These are phyloP conservation scores for Plantago elongata DNA, from an alignment of 257 asterid species.

Conservation along the genomic window DNA sequence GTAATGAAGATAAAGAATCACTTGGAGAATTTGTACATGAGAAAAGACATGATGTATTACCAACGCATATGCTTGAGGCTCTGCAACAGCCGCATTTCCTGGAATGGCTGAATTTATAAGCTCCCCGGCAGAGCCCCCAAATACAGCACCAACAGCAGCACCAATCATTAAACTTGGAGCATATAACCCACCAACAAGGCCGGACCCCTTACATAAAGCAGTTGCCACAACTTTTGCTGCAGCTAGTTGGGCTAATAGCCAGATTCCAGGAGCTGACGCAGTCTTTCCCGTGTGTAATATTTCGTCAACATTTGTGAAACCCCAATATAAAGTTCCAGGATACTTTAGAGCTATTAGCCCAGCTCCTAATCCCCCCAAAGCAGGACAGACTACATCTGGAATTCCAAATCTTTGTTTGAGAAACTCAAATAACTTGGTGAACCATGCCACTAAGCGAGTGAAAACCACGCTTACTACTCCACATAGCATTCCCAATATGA, in stretches of 20 bases:
- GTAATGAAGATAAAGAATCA: conserved; percentile 9
- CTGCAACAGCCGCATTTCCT: conserved; percentile 92
- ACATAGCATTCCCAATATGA: conserved; percentile 92
- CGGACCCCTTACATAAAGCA: conserved; percentile 90
- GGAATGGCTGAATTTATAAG: conserved; percentile 91
- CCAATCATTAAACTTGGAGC: conserved; percentile 99
- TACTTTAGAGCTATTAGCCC: conserved; percentile 92
- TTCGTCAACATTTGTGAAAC: conserved; percentile 95
- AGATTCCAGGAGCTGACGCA: conserved; percentile 98
- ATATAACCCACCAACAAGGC: conserved; percentile 92
- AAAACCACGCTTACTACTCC: conserved; percentile 95
- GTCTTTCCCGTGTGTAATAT: conserved; percentile 94
- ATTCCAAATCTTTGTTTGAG: conserved; percentile 65
- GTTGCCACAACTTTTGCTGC: conserved; percentile 97
- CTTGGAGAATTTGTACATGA: conserved; percentile 7
- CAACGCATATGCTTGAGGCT: conserved; percentile 97
- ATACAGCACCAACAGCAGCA: conserved; percentile 98
- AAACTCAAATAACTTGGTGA: conserved; percentile 55
- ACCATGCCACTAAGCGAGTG: conserved; percentile 76
- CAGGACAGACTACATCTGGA: conserved; percentile 90
- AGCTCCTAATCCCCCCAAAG: conserved; percentile 97
- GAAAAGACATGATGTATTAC: conserved; percentile 33
- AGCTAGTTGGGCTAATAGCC: conserved; percentile 83
- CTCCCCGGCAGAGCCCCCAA: conserved; percentile 93
- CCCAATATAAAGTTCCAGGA: conserved; percentile 97